phyloP scores from a whole-genome alignment of 2,329 filamentous ascomycete genomes.

The Fusarium tanahbumbuense region DNA sequence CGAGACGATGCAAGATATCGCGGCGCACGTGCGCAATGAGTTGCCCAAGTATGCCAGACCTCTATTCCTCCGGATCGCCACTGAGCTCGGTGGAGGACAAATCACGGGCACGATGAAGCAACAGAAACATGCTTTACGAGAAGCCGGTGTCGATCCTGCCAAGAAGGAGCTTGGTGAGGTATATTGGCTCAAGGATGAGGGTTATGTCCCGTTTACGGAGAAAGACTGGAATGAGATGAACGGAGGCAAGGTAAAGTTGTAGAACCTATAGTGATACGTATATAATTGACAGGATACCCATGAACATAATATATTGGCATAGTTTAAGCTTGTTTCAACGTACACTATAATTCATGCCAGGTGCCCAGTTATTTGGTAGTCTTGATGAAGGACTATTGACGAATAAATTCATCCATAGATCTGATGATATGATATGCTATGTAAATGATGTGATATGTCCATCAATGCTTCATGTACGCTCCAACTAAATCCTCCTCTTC shows the following conservation, averaged over 20 bases:
- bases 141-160: slow-evolving; percentile 76
- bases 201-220: slow-evolving; percentile 75
- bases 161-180: slow-evolving; percentile 62
- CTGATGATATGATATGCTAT: slow-evolving; percentile 28
- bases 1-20: slow-evolving; percentile 68
- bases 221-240: slow-evolving; percentile 76
- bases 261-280: slow-evolving; percentile 25
- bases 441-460: slow-evolving; percentile 29
- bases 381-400: not conserved
- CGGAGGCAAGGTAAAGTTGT: slow-evolving; percentile 78
- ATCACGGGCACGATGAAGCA: slow-evolving; percentile 90
- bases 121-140: slow-evolving; percentile 79
- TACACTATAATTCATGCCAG: not conserved
- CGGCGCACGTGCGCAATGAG: slow-evolving; percentile 64
- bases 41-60: slow-evolving; percentile 82
- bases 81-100: slow-evolving; percentile 65
- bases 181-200: slow-evolving; percentile 73
- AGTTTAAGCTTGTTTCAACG: not conserved
- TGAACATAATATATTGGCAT: not conserved
- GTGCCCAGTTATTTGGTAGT: not conserved
- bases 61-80: slow-evolving; percentile 77
- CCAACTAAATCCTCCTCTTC: slow-evolving; percentile 35
- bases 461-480: slow-evolving; percentile 30
- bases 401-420: slow-evolving; percentile 11
- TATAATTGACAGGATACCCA: not conserved